Evolutionary conservation across 2,329 filamentous ascomycete genomes (phyloP).

Genomic region (Rhynchosporium agropyri): DNA sequence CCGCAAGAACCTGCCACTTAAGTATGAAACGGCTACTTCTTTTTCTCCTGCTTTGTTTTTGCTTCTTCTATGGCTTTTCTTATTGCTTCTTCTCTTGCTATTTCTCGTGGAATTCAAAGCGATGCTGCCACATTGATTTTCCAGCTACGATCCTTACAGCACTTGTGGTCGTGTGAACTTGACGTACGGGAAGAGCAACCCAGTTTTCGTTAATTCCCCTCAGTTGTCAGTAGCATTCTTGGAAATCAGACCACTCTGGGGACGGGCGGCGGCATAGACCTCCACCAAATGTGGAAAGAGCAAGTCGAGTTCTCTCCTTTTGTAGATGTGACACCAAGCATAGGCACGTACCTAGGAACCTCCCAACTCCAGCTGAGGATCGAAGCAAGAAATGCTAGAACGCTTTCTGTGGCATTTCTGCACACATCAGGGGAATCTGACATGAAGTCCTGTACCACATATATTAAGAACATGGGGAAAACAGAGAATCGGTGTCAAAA

Average conservation of each 20-base stretch:
- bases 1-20: not conserved
- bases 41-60: not conserved
- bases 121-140: too few relatives aligned
- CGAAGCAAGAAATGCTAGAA: not conserved
- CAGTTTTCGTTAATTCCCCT: not conserved
- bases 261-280: constrained; percentile 1
- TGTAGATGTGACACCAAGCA: too few relatives aligned
- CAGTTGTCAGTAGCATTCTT: not conserved
- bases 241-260: not conserved
- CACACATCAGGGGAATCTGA: not conserved
- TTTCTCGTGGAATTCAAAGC: too few relatives aligned
- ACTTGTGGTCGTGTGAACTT: too few relatives aligned
- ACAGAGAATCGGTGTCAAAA: too few relatives aligned
- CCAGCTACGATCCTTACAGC: too few relatives aligned
- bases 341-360: too few relatives aligned
- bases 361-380: too few relatives aligned
- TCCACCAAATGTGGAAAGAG: not conserved
- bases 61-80: too few relatives aligned
- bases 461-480: not conserved
- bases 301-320: not conserved
- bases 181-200: not conserved
- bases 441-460: not conserved
- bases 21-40: not conserved
- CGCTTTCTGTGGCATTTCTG: not conserved
- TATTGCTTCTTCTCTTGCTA: too few relatives aligned